A percentile compares a stretch with the other conserved stretches of the same genome.
Conservation (phyloP, 2,329 filamentous ascomycete species). For the Metarhizium brunneum region DNA sequence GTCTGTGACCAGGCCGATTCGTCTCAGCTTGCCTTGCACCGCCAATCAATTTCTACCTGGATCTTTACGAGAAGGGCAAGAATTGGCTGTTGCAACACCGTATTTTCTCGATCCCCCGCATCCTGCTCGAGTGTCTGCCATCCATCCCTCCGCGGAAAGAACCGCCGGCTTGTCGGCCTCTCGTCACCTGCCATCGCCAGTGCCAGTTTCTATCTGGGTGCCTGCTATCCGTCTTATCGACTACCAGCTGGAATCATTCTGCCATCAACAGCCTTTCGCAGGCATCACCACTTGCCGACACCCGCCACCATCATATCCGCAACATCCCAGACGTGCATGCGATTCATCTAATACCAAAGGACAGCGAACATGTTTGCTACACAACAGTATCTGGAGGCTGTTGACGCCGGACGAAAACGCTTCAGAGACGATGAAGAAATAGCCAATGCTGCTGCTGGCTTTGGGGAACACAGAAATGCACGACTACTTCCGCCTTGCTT, state of each 20-base stretch:
- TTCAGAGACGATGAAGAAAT: conserved; percentile 36
- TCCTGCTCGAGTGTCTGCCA: background rate
- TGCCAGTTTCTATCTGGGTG: background rate
- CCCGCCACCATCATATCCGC: background rate
- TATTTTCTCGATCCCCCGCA: background rate
- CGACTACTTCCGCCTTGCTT: conserved; percentile 11
- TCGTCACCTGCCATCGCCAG: background rate
- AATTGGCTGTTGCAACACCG: background rate
- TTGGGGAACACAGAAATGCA: conserved; percentile 42
- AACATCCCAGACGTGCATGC: background rate
- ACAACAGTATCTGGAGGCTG: conserved; percentile 21
- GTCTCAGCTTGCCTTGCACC: background rate
- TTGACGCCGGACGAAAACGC: conserved; percentile 33
- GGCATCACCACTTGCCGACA: background rate
- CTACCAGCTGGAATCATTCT: background rate
- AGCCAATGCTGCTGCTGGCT: conserved; percentile 28
- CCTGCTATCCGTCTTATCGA: background rate
- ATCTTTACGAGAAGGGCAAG: background rate
- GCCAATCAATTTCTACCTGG: background rate
- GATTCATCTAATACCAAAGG: background rate
- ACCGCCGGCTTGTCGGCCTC: background rate
- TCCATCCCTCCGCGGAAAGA: background rate
- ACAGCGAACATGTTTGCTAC: conserved; percentile 27
- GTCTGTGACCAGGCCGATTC: background rate
- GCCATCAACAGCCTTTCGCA: background rate